Percentiles rank a stretch among this genome's conserved stretches.
Conservation (phyloP, 2,329 filamentous ascomycete species). For the Fusarium irregulare region DNA sequence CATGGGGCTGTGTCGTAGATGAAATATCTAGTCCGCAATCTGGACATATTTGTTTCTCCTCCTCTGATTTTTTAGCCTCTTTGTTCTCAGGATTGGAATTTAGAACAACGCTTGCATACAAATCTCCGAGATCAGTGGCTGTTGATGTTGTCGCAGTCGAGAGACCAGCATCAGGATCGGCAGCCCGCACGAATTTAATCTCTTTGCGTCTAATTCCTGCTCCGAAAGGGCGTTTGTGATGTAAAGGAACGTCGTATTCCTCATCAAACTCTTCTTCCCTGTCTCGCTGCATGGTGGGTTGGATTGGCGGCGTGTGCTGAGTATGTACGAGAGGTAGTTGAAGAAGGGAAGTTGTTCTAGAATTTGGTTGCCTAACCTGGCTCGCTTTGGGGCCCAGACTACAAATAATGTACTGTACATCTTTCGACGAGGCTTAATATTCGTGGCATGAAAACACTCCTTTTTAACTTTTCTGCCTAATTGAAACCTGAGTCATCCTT, state of each 20-base stretch:
- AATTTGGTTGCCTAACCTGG: constrained; percentile 3
- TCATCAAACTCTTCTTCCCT: constrained; percentile 42
- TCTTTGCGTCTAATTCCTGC: constrained; percentile 65
- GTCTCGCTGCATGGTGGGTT: constrained; percentile 46
- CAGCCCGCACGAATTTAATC: constrained; percentile 69
- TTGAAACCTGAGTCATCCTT: background rate
- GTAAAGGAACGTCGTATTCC: constrained; percentile 63
- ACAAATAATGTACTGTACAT: background rate
- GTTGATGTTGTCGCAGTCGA: constrained; percentile 34
- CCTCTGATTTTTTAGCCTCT: constrained; percentile 10
- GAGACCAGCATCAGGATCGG: constrained; percentile 51
- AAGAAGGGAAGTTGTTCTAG: constrained; percentile 5
- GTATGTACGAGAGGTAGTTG: background rate
- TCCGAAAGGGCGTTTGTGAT: constrained; percentile 66
- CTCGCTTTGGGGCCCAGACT: background rate
- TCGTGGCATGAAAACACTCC: background rate
- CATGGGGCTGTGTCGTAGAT: constrained; percentile 58
- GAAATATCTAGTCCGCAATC: constrained; percentile 53
- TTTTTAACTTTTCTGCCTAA: background rate
- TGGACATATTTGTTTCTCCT: constrained; percentile 47
- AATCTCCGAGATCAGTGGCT: constrained; percentile 57
- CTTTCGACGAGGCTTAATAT: background rate
- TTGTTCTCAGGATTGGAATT: constrained; percentile 43
- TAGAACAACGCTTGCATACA: constrained; percentile 75
- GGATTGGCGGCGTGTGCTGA: background rate